Evolutionary conservation across 2,329 filamentous ascomycete species (phyloP).

Genomic region (Claviceps africana): DNA sequence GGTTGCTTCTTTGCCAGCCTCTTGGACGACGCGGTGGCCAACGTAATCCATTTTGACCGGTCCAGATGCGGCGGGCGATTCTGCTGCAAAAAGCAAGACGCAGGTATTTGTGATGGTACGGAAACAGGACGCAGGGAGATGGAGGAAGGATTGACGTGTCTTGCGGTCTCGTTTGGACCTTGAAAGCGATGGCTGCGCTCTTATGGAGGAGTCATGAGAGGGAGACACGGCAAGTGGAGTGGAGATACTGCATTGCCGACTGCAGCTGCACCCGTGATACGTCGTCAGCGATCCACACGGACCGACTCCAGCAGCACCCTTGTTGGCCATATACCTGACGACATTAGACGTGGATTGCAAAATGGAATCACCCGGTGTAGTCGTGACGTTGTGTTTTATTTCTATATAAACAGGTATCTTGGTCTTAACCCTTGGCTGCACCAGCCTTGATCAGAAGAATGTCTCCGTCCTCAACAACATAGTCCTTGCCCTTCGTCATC

Average conservation of each 20-base stretch:
- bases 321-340: not conserved
- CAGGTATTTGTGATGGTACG: not conserved
- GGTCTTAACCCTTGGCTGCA: slow-evolving; percentile 52
- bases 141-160: not conserved
- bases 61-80: not conserved
- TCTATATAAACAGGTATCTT: not conserved
- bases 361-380: not conserved
- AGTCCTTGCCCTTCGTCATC: slow-evolving; percentile 98
- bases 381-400: not conserved
- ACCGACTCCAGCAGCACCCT: not conserved
- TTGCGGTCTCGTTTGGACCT: not conserved
- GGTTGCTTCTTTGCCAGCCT: slow-evolving; percentile 31
- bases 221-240: not conserved
- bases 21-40: slow-evolving; percentile 39
- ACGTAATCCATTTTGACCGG: slow-evolving; percentile 39
- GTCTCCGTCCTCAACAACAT: slow-evolving; percentile 73
- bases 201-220: not conserved
- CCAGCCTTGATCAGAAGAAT: slow-evolving; percentile 81
- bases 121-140: not conserved
- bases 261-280: not conserved
- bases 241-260: not conserved
- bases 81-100: not conserved
- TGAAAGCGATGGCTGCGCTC: not conserved
- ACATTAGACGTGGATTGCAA: not conserved
- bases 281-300: not conserved